phyloP scores from a whole-genome alignment of 2,329 filamentous ascomycete species.

The Pseudofabraea citricarpa region DNA sequence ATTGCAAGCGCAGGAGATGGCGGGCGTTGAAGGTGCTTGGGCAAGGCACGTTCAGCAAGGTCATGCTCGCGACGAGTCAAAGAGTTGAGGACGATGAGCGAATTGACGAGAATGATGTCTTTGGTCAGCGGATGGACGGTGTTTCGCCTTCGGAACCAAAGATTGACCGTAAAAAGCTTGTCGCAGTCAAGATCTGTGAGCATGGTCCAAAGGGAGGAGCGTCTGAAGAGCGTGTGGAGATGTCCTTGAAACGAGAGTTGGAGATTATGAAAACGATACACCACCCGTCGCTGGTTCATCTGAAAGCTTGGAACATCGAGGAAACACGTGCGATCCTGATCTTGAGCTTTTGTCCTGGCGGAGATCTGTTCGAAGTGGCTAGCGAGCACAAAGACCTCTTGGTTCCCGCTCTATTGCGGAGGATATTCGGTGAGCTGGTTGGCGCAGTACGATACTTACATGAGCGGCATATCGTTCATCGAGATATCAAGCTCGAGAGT shows the following conservation, averaged over 20 bases:
- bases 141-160: slow-evolving; percentile 29
- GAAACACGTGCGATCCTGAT: slow-evolving; percentile 78
- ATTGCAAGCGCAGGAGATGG: slow-evolving; percentile 71
- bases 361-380: slow-evolving; percentile 91
- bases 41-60: slow-evolving; percentile 92
- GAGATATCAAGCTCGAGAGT: slow-evolving; percentile 98
- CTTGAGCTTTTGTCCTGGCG: slow-evolving; percentile 86
- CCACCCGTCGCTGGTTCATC: slow-evolving; percentile 84
- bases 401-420: slow-evolving; percentile 64
- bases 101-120: slow-evolving; percentile 30
- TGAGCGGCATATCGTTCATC: slow-evolving; percentile 79
- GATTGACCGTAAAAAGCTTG: slow-evolving; percentile 70
- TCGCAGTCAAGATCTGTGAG: slow-evolving; percentile 93
- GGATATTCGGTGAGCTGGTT: slow-evolving; percentile 87
- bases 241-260: slow-evolving; percentile 88
- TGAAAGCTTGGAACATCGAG: slow-evolving; percentile 89
- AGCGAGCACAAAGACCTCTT: slow-evolving; percentile 66
- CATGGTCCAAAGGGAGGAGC: slow-evolving; percentile 91
- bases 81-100: slow-evolving; percentile 43
- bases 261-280: slow-evolving; percentile 87
- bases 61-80: slow-evolving; percentile 84
- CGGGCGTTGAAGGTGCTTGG: slow-evolving; percentile 76
- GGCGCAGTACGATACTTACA: slow-evolving; percentile 85
- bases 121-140: slow-evolving; percentile 21
- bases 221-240: slow-evolving; percentile 87